These are phyloP conservation scores for Cladosporium sphaerospermum DNA, from an alignment of 2,329 filamentous ascomycete species.

Conservation along the genomic window DNA sequence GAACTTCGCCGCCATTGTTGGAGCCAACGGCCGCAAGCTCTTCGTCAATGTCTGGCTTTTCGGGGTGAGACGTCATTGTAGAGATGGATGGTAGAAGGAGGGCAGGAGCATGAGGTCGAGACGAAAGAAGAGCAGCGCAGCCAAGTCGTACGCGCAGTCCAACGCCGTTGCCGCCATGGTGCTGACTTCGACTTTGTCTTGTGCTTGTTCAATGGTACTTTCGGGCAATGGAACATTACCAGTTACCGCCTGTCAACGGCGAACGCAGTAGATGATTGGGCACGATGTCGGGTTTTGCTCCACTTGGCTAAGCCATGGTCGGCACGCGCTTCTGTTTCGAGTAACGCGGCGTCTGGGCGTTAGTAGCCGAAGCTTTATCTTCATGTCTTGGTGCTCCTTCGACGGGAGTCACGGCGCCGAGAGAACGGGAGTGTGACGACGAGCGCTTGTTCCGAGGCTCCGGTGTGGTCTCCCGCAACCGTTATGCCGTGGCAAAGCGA, in stretches of 20 bases:
- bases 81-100: not conserved
- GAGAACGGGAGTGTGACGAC: too few relatives aligned
- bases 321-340: not conserved
- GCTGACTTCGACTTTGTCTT: not conserved
- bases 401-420: too few relatives aligned
- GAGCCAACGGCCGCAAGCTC: constrained; percentile 5
- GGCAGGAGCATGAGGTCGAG: not conserved
- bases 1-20: constrained; percentile 12
- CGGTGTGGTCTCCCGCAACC: too few relatives aligned
- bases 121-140: not conserved
- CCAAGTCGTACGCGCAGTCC: not conserved
- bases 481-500: too few relatives aligned
- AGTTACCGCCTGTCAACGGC: not conserved
- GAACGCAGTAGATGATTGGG: not conserved
- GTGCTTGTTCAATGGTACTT: not conserved
- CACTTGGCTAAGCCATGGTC: not conserved
- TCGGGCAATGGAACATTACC: not conserved
- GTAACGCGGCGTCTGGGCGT: not conserved
- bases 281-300: not conserved
- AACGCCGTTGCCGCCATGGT: not conserved
- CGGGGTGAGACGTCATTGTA: constrained; percentile 1
- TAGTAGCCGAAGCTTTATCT: not conserved
- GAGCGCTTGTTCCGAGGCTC: too few relatives aligned
- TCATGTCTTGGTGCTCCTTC: too few relatives aligned
- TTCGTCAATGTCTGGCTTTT: constrained; percentile 3